A percentile compares a stretch with the other conserved stretches of the same genome.
These are phyloP conservation scores for Dactylellina sp. DNA, from an alignment of 2,329 filamentous ascomycete species.

Conservation along the genomic window DNA sequence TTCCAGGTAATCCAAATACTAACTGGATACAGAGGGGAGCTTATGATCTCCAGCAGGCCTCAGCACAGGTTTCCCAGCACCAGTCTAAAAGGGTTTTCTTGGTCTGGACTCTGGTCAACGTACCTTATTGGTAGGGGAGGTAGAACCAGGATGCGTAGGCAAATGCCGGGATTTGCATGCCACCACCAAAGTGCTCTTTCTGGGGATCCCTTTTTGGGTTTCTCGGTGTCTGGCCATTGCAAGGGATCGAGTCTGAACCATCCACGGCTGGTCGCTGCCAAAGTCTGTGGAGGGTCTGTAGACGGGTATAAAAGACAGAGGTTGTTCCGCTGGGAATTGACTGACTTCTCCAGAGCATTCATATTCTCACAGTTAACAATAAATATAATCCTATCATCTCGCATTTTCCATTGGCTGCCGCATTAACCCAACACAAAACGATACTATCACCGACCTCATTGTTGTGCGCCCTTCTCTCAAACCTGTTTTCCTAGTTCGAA, in stretches of 20 bases:
- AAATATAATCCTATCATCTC: neutral
- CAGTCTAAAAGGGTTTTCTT: no score
- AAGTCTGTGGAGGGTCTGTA: neutral
- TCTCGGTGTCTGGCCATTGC: conserved; percentile 40
- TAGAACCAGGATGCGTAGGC: conserved; percentile 24
- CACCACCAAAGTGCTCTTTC: conserved; percentile 31
- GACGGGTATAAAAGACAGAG: conserved; percentile 31
- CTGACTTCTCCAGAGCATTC: neutral
- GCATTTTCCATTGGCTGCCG: neutral
- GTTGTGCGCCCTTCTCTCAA: neutral
- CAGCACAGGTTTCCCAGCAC: neutral
- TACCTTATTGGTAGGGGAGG: no score
- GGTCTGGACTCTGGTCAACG: no score
- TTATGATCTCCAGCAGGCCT: neutral
- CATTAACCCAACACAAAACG: neutral
- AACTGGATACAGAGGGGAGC: neutral
- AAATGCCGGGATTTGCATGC: conserved; percentile 26
- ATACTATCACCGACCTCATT: conserved; percentile 5
- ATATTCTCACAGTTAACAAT: neutral
- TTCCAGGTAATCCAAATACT: neutral
- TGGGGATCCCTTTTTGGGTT: conserved; percentile 9
- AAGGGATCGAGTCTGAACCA: no score
- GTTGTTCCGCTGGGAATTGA: neutral
- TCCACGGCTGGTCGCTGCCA: no score
- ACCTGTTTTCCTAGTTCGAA: conserved; percentile 14